Evolutionary conservation across 176 grass and related monocot species (phyloP), one percentile per base, ranked within the genome.

Genomic region (Zoysia pacifica): DNA sequence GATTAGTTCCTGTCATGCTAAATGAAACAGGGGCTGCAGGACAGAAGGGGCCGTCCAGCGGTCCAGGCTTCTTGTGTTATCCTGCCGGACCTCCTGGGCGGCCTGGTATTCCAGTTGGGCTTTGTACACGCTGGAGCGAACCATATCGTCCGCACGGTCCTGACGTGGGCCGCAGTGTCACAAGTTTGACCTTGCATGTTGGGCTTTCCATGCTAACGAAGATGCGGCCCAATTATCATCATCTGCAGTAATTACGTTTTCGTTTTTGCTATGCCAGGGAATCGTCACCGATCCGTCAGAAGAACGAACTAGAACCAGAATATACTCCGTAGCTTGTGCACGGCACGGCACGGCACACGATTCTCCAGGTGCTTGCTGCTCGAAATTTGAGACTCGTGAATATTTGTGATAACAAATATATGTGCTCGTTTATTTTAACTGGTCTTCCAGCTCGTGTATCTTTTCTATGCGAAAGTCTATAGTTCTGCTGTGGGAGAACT

Each of bases 1-100:
- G 78, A 81, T 73, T 85, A 89, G 77, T 9, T 1, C 77, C 1
- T 0, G 53, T 28, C 4, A 7, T 68, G 6, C 28, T 28, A 28
- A 28, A 28, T 28, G 28, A 28, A 28, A 28, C 28, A 28, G 28
- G 28, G 28, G 28, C 28, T 28, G 28, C 28, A 28, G 28, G 28
- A 28, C 28, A 4, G 5, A 45, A 5, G 40, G 41, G 77, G 81
- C 62, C 19, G 28, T 28, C 28, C 28, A 28, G 28, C 28, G 28
- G 1, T 4, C 10, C 11, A 11, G 14, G 41, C 79, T 13, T 69
- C 1, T 0, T 28, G 28, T 28, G 28, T 28, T 28, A 28, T 28
- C 28, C 28, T 37, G 35, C 5, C 2, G 2, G 1, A 0, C 4
- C 1, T 52, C 2, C 10, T 45, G 60, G 28, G 28, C 28, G 70